phyloP scores from a whole-genome alignment of 2,329 filamentous ascomycete genomes.

The Pseudogymnoascus destructans region DNA sequence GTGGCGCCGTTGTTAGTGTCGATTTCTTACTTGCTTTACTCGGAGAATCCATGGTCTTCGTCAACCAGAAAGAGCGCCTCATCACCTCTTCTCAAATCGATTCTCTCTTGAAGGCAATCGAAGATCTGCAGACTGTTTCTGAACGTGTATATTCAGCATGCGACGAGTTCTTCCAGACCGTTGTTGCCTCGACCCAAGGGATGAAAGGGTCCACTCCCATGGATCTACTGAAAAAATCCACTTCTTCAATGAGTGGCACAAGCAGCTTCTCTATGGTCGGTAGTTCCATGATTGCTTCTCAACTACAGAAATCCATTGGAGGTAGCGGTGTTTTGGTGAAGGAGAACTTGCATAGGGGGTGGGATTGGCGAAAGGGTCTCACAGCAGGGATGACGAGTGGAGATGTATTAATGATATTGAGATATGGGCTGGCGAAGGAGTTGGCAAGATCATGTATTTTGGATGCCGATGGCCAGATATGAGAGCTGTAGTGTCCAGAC shows the following conservation, averaged over 20 bases:
- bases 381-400: constrained; percentile 44
- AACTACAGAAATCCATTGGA: constrained; percentile 46
- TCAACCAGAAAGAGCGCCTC: constrained; percentile 47
- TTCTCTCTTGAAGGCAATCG: constrained; percentile 60
- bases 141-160: constrained; percentile 59
- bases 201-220: constrained; percentile 48
- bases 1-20: constrained; percentile 74
- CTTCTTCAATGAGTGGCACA: constrained; percentile 39
- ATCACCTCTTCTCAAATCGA: constrained; percentile 63
- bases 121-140: constrained; percentile 66
- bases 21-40: constrained; percentile 76
- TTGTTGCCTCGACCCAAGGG: constrained; percentile 56
- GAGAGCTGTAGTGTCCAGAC: constrained; percentile 11
- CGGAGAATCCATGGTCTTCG: constrained; percentile 68
- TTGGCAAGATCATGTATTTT: constrained; percentile 56
- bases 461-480: constrained; percentile 39
- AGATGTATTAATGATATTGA: constrained; percentile 60
- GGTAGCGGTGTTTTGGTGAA: constrained; percentile 37
- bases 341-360: constrained; percentile 44
- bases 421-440: constrained; percentile 62
- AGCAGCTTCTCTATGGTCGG: constrained; percentile 52
- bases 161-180: constrained; percentile 65
- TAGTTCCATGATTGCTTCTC: constrained; percentile 55
- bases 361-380: constrained; percentile 58
- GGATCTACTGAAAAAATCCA: constrained; percentile 54